Evolutionary conservation across 2,329 filamentous ascomycete species (phyloP), one percentile per base, ranked within the genome.

Genomic region (Penicillium sp.): DNA sequence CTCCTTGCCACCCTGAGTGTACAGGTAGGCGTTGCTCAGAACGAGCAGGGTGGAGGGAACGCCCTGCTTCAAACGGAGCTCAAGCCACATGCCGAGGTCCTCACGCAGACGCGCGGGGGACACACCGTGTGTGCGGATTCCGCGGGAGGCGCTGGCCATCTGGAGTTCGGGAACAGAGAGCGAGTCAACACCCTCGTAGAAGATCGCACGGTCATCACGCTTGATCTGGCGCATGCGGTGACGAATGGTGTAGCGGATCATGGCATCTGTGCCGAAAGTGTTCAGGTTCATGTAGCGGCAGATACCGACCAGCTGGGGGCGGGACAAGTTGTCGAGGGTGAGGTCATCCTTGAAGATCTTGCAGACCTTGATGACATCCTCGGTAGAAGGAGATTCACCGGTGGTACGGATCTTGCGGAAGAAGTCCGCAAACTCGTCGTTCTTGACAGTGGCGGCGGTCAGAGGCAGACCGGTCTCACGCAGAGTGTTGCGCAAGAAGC

Each of bases 171-270:
- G 83, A 0, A 97, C 92, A n/a, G 92, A 95, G 49, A 99, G 84
- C 50, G 89, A 92, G 57, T 96, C 92, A 29, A 99, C 88, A 32
- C 94, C 92, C 76, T 99, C 94, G 70, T 88, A 96, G 72, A 86
- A 89, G 71, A 99, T 99, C 60, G 92, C 92, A 63, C 87, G 88
- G 77, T 99, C 94, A 70, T 99, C 94, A 60, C 93, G 88, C 86
- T 99, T 99, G 82, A 97, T 97, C 77, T 99, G 94, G 67, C 93
- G 87, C 94, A 99, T 99, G 59, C 93, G 90, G 77, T 97, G 92
- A 55, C 94, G 91, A 67, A 99, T 86, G 73, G 96, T 92, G 78
- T 99, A 99, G 52, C 94, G 90, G 48, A 99, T 87, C 89, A 99
- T 96, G 75, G 92, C 91, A 76, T 99, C 94, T 21, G 94, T 97